Conservation (phyloP, 371 early-diverging fungal genomes). For the Capillidium rhysosporum region DNA sequence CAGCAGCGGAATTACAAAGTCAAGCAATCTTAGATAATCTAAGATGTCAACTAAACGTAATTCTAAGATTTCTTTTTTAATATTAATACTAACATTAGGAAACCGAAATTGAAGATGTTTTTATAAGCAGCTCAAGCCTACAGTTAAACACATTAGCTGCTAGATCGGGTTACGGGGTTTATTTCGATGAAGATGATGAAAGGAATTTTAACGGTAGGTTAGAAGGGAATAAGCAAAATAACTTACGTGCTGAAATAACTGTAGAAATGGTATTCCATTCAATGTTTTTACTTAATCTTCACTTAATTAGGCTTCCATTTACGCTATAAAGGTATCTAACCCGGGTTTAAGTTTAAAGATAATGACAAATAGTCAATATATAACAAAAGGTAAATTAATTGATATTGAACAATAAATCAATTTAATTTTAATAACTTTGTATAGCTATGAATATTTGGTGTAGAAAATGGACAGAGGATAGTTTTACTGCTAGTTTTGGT, state of each 20-base stretch:
- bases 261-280: constrained; percentile 13
- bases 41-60: neutral
- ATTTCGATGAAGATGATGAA: constrained; percentile 46
- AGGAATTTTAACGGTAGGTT: constrained; percentile 51
- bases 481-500: constrained; percentile 31
- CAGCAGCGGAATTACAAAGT: neutral
- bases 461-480: constrained; percentile 34
- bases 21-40: neutral
- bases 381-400: constrained; percentile 22
- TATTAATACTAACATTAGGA: neutral
- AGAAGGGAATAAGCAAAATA: constrained; percentile 40
- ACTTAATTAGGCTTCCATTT: constrained; percentile 28
- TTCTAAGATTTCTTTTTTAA: neutral
- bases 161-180: constrained; percentile 67
- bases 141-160: constrained; percentile 39
- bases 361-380: constrained; percentile 51
- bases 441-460: constrained; percentile 41
- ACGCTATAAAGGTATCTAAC: constrained; percentile 33
- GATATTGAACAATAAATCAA: neutral
- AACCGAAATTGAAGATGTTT: constrained; percentile 17
- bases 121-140: constrained; percentile 62
- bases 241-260: constrained; percentile 68
- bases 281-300: neutral
- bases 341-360: constrained; percentile 17
- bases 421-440: neutral